Conservation (phyloP, 805 yeast species). For the Metschnikowia gelsemii region DNA sequence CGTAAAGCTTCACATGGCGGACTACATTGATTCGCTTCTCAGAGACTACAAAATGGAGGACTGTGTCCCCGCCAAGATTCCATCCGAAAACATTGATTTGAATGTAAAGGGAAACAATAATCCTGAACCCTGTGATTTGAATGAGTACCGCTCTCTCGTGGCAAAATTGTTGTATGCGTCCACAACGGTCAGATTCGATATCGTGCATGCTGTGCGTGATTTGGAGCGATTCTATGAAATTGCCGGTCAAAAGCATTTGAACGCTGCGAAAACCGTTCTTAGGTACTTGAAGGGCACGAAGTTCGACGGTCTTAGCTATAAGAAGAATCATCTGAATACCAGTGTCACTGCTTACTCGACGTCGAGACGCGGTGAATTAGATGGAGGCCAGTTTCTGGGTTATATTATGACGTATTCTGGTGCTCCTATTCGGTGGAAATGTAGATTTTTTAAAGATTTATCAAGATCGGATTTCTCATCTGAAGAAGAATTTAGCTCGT, state of each 20-base stretch:
- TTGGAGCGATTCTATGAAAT: neutral
- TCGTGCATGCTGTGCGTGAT: slow-evolving; percentile 3
- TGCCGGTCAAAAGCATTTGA: slow-evolving; percentile 3
- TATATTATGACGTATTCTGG: slow-evolving; percentile 1
- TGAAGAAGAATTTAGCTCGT: too few relatives aligned
- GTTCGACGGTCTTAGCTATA: slow-evolving; percentile 1
- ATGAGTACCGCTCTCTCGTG: slow-evolving; percentile 2
- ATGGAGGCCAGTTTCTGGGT: neutral
- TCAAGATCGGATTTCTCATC: too few relatives aligned
- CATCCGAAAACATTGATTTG: slow-evolving; percentile 2
- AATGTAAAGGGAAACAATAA: neutral
- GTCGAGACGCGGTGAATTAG: neutral
- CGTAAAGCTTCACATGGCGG: neutral
- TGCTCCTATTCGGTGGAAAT: slow-evolving; percentile 3
- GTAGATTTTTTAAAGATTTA: too few relatives aligned
- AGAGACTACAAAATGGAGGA: slow-evolving; percentile 5
- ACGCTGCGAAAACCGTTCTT: slow-evolving; percentile 3
- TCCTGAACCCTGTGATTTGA: neutral
- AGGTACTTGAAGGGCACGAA: slow-evolving; percentile 7
- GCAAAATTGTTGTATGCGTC: slow-evolving; percentile 4
- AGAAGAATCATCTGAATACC: neutral
- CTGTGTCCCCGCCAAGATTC: slow-evolving; percentile 1
- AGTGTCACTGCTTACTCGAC: neutral
- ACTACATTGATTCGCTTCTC: slow-evolving; percentile 6
- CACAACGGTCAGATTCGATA: slow-evolving; percentile 4